These are phyloP conservation scores for Starmerella bacillaris DNA, from an alignment of 805 yeast genomes.

Conservation along the genomic window DNA sequence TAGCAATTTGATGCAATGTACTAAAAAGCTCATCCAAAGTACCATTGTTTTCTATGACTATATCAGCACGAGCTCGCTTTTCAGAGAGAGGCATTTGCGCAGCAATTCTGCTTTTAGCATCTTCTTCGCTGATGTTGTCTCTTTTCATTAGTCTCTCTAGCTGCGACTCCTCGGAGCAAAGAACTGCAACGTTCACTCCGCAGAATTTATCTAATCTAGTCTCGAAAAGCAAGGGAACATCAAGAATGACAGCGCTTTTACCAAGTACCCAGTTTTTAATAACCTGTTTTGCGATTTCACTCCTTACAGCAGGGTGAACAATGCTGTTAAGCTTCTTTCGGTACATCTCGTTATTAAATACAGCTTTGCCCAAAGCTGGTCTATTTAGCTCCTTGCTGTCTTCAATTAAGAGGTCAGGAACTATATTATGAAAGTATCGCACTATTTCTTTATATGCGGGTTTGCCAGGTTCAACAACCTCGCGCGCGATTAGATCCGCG, in stretches of 20 bases:
- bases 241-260: conserved; percentile 48
- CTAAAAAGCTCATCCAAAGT: conserved; percentile 28
- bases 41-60: conserved; percentile 44
- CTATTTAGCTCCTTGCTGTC: conserved; percentile 43
- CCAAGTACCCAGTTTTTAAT: conserved; percentile 40
- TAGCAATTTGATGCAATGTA: conserved; percentile 28
- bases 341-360: conserved; percentile 50
- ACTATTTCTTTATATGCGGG: conserved; percentile 53
- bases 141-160: conserved; percentile 43
- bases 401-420: conserved; percentile 30
- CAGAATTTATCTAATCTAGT: conserved; percentile 52
- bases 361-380: conserved; percentile 54
- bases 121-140: conserved; percentile 46
- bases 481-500: conserved; percentile 78
- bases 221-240: conserved; percentile 82
- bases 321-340: conserved; percentile 47
- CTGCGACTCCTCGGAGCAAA: conserved; percentile 43
- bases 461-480: conserved; percentile 67
- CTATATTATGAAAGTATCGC: conserved; percentile 34
- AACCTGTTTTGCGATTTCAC: conserved; percentile 43
- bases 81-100: conserved; percentile 56
- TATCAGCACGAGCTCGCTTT: conserved; percentile 42
- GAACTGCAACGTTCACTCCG: conserved; percentile 50
- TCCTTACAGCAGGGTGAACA: conserved; percentile 74
- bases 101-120: conserved; percentile 51